A percentile compares a stretch with the other conserved stretches of the same genome.
These are phyloP conservation scores for Tolypocladium inflatum DNA, from an alignment of 2,329 filamentous ascomycete genomes.

Conservation along the genomic window DNA sequence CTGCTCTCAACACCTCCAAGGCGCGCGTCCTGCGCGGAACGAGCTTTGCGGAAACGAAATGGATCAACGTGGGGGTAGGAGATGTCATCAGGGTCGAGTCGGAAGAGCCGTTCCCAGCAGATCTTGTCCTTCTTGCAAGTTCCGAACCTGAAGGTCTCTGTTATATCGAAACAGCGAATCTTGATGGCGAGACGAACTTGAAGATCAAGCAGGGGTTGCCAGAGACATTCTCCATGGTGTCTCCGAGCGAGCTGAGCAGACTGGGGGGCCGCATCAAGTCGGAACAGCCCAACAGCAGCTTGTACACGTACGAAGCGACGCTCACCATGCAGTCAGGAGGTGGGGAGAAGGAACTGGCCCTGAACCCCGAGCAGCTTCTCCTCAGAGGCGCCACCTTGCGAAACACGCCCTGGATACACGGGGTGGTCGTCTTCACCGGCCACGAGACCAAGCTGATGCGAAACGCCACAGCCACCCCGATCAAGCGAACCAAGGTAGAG, in stretches of 20 bases:
- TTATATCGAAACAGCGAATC: slow-evolving; percentile 96
- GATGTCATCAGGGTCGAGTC: slow-evolving; percentile 91
- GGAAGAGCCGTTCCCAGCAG: slow-evolving; percentile 89
- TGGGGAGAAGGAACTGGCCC: slow-evolving; percentile 82
- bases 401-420: slow-evolving; percentile 96
- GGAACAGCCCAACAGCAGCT: slow-evolving; percentile 94
- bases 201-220: slow-evolving; percentile 98
- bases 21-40: slow-evolving; percentile 76
- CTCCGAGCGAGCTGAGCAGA: slow-evolving; percentile 73
- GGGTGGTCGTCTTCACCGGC: slow-evolving; percentile 83
- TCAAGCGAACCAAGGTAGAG: slow-evolving; percentile 96
- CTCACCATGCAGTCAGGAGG: slow-evolving; percentile 84
- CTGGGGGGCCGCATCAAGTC: slow-evolving; percentile 81
- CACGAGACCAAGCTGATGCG: slow-evolving; percentile 99
- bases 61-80: slow-evolving; percentile 88
- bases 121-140: slow-evolving; percentile 83
- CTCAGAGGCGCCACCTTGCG: slow-evolving; percentile 86
- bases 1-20: slow-evolving; percentile 77
- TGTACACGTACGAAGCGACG: slow-evolving; percentile 97
- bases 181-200: slow-evolving; percentile 95
- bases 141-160: slow-evolving; percentile 96
- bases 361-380: slow-evolving; percentile 87
- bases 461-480: slow-evolving; percentile 92
- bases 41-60: slow-evolving; percentile 76
- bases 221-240: slow-evolving; percentile 83